Base-by-base conservation (phyloP, 2,329 filamentous ascomycete genomes). In the Pseudocercospora eumusae region DNA sequence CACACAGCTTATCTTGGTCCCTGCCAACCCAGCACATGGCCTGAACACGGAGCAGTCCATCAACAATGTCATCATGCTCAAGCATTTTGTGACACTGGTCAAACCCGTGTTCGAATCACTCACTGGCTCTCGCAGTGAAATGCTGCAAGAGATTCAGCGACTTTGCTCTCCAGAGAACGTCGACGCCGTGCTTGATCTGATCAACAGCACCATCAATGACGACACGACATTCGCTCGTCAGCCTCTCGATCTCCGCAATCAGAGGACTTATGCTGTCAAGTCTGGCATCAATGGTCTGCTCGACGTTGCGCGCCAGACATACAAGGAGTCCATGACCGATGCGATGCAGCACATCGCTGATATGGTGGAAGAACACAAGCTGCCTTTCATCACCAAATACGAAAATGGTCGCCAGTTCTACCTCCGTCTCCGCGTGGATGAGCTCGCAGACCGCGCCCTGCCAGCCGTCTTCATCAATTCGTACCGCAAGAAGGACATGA, bases 241-340 rank as follows among this genome's bases (percentile, higher is more conserved):
- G 21, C 89, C 95, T 0, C 81, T 98, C 4, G 93, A 97, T 64
- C 81, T 96, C 60, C 85, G 93, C 13, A 96, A 97, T 64, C 93
- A 98, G 73, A 83, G 93, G 65, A 91, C 89, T 0, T 97, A 96
- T 77, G 93, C 93, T 21, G 88, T 98, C 31, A 95, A 89, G 84
- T 86, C 91, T 50, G 91, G 91, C 0, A 86, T 95, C 45, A 92
- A 91, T 69, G 91, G 91, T 2, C 84, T 97, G 60, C 84, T 98
- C 3, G 93, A 97, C 76, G 90, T 97, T 40, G 91, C 92, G 33
- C 85, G 93, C 4, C 89, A 92, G 70, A 92, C 91, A 0, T 97
- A 95, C 77, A 96, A 95, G 69, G 93, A 98, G 74, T 86, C 89
- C 1, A 95, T 88, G 4, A 85, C 89, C 54, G 91, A 96, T 74